These are phyloP conservation scores for Fallopia convolvulus DNA, from an alignment of 148 eudicot genomes.

Conservation along the genomic window DNA sequence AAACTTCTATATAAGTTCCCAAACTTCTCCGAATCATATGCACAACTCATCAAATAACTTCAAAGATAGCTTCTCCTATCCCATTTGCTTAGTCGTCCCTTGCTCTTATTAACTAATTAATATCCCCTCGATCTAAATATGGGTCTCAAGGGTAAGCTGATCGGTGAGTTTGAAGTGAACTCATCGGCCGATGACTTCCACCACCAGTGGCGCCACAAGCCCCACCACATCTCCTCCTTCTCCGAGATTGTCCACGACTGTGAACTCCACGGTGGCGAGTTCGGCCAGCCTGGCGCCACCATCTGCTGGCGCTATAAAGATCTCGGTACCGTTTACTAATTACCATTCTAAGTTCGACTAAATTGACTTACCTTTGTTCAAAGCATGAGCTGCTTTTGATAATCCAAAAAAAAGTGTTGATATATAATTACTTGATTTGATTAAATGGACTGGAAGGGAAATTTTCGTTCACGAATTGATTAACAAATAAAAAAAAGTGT, in stretches of 20 bases:
- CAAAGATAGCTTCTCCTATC: too few relatives aligned
- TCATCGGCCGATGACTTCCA: conserved; percentile 8
- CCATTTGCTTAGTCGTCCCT: not conserved
- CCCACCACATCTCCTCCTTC: conserved; percentile 9
- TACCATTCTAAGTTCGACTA: not conserved
- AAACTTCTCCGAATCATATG: not conserved
- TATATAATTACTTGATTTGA: too few relatives aligned
- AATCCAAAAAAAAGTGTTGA: too few relatives aligned
- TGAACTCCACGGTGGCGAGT: conserved; percentile 5
- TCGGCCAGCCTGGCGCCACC: conserved; percentile 9
- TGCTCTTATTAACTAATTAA: not conserved
- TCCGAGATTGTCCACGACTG: conserved; percentile 8
- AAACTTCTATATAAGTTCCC: not conserved
- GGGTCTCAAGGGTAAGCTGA: conserved; percentile 10
- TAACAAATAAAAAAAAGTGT: too few relatives aligned
- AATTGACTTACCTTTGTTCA: not conserved
- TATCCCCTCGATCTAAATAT: not conserved
- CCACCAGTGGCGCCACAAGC: not conserved
- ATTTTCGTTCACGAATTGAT: too few relatives aligned
- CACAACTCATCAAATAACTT: not conserved
- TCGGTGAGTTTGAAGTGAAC: not conserved
- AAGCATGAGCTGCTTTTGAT: not conserved
- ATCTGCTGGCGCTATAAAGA: conserved; percentile 8
- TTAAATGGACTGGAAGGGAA: too few relatives aligned
- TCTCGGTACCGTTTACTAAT: not conserved